Conservation (phyloP, 139 green algal genomes). For the Klebsormidium nitens region DNA sequence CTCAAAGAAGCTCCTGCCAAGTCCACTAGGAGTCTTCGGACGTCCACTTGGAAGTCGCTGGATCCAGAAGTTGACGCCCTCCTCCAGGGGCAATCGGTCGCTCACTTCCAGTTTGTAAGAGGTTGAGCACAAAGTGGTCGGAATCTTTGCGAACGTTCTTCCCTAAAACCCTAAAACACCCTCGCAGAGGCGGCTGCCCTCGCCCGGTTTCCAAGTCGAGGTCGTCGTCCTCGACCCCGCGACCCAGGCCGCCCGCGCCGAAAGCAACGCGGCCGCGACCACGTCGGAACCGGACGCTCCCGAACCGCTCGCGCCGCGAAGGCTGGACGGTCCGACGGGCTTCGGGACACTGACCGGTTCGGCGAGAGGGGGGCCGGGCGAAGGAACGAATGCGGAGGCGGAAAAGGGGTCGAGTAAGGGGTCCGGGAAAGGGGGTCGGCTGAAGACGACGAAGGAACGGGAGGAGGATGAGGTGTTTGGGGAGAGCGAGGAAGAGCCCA, state of each 20-base stretch:
- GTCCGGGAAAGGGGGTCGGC: background rate
- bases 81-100: too few relatives aligned
- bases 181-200: constrained; percentile 20
- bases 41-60: too few relatives aligned
- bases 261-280: background rate
- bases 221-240: constrained; percentile 26
- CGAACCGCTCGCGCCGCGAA: background rate
- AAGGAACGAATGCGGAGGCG: background rate
- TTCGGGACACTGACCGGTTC: background rate
- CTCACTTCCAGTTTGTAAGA: too few relatives aligned
- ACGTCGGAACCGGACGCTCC: background rate
- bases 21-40: too few relatives aligned
- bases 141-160: too few relatives aligned
- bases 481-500: too few relatives aligned
- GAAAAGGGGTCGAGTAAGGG: background rate
- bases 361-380: background rate
- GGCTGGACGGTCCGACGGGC: background rate
- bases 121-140: too few relatives aligned
- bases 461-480: background rate
- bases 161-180: too few relatives aligned
- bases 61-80: too few relatives aligned
- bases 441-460: background rate
- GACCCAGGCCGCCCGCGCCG: background rate
- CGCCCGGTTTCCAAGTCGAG: constrained; percentile 31
- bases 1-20: too few relatives aligned